Conservation (phyloP, 1,139 yeast genomes). For the Kurtzmaniella quercitrusa region DNA sequence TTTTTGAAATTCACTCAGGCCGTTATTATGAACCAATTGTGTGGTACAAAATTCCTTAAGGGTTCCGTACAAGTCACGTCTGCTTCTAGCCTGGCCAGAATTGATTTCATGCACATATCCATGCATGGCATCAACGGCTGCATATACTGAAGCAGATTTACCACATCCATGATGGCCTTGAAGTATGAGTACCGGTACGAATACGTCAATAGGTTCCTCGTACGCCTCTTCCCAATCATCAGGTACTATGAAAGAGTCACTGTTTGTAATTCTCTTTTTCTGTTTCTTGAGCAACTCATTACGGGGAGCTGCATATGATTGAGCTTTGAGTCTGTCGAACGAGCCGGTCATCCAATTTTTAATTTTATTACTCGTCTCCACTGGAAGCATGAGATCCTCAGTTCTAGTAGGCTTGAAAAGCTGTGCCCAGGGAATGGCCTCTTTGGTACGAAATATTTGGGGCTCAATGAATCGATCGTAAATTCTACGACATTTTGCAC, state of each 20-base stretch:
- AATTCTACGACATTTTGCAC: conserved; percentile 20
- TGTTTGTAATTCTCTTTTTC: conserved; percentile 16
- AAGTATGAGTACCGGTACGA: conserved; percentile 62
- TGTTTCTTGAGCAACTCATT: conserved; percentile 21
- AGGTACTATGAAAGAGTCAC: conserved; percentile 28
- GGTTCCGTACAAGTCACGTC: conserved; percentile 61
- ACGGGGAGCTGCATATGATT: conserved; percentile 28
- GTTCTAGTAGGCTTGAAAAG: conserved; percentile 38
- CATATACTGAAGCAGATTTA: conserved; percentile 71
- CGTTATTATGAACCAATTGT: conserved; percentile 63
- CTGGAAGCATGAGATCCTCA: conserved; percentile 33
- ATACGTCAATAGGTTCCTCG: conserved; percentile 24
- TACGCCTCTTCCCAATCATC: conserved; percentile 17
- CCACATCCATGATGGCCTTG: conserved; percentile 76
- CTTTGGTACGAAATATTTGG: background rate
- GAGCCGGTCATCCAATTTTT: conserved; percentile 48
- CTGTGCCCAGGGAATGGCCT: conserved; percentile 36
- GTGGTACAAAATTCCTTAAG: conserved; percentile 83
- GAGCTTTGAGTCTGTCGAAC: conserved; percentile 37
- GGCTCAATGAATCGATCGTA: conserved; percentile 15
- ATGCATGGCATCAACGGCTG: conserved; percentile 58
- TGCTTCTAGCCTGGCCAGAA: conserved; percentile 66
- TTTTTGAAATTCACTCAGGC: conserved; percentile 42
- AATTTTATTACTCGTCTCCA: conserved; percentile 19
- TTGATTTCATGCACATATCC: conserved; percentile 85